phyloP scores from a whole-genome alignment of 192 early-diverging fungal species.

The Mortierella alpina region DNA sequence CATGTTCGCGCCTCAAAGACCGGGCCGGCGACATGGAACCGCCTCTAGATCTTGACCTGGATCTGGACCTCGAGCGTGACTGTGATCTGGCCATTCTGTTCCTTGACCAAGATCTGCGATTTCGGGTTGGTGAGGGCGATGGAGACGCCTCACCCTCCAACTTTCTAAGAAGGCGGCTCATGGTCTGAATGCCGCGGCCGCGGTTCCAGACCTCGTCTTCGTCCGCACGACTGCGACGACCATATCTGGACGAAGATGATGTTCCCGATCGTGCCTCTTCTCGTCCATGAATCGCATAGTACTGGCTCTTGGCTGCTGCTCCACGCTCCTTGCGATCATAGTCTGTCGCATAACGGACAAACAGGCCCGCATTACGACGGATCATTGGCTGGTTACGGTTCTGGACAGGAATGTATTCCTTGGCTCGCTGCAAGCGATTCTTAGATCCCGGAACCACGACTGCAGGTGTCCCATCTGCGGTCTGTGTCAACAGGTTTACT shows the following conservation, averaged over 20 bases:
- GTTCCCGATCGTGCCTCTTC: slow-evolving; percentile 12
- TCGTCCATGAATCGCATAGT: slow-evolving; percentile 57
- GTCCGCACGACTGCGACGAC: slow-evolving; percentile 43
- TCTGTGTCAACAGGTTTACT: too few relatives aligned
- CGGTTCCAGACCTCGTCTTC: slow-evolving; percentile 44
- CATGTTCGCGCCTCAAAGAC: slow-evolving; percentile 13
- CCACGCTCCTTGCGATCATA: slow-evolving; percentile 55
- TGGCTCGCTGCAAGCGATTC: slow-evolving; percentile 42
- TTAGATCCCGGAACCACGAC: slow-evolving; percentile 23
- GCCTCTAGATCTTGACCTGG: slow-evolving; percentile 3
- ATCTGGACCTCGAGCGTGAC: slow-evolving; percentile 34
- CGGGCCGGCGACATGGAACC: slow-evolving; percentile 24
- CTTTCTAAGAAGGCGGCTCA: slow-evolving; percentile 35
- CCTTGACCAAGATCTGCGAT: slow-evolving; percentile 41
- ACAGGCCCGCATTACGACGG: slow-evolving; percentile 34
- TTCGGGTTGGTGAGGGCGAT: slow-evolving; percentile 33
- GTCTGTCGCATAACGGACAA: slow-evolving; percentile 54
- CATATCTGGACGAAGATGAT: slow-evolving; percentile 19
- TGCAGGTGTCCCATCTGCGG: background rate
- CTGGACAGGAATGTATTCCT: slow-evolving; percentile 39
- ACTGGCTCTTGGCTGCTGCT: slow-evolving; percentile 53
- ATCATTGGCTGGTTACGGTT: slow-evolving; percentile 32
- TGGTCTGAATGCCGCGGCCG: slow-evolving; percentile 32
- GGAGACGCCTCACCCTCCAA: slow-evolving; percentile 26
- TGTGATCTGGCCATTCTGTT: slow-evolving; percentile 25